Evolutionary conservation across 1,139 yeast species (phyloP).

Genomic region (Debaryomyces robertsiae): DNA sequence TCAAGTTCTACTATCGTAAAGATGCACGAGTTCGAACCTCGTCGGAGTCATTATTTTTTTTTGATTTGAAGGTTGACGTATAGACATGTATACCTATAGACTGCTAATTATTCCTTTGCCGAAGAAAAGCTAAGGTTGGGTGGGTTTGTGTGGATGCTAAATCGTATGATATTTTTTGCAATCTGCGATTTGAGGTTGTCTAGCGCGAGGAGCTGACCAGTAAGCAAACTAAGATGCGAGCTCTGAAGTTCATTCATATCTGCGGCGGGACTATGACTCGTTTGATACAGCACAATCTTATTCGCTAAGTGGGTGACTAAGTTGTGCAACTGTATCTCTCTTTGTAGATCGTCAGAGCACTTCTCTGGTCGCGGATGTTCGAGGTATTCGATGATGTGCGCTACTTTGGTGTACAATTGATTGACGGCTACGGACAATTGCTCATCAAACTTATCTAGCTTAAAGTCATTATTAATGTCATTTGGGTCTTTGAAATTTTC

Average conservation of each 20-base stretch:
- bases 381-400: constrained; percentile 23
- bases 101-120: neutral
- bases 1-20: constrained; percentile 37
- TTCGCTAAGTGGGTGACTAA: constrained; percentile 29
- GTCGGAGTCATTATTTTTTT: constrained; percentile 24
- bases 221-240: constrained; percentile 32
- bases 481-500: constrained; percentile 12
- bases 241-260: constrained; percentile 22
- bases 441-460: constrained; percentile 16
- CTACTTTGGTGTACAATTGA: constrained; percentile 26
- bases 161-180: constrained; percentile 18
- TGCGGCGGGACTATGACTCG: constrained; percentile 5
- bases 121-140: neutral
- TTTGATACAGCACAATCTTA: constrained; percentile 21
- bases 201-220: constrained; percentile 30
- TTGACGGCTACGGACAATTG: constrained; percentile 21
- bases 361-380: constrained; percentile 13
- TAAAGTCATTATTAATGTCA: constrained; percentile 10
- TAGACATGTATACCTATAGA: no score
- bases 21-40: constrained; percentile 29
- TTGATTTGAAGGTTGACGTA: neutral
- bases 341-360: constrained; percentile 13
- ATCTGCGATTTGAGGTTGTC: constrained; percentile 27
- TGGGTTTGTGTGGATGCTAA: constrained; percentile 7
- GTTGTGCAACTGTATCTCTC: constrained; percentile 22